These are phyloP conservation scores for Pseudomassariella vexata DNA, from an alignment of 2,329 filamentous ascomycete species.

Conservation along the genomic window DNA sequence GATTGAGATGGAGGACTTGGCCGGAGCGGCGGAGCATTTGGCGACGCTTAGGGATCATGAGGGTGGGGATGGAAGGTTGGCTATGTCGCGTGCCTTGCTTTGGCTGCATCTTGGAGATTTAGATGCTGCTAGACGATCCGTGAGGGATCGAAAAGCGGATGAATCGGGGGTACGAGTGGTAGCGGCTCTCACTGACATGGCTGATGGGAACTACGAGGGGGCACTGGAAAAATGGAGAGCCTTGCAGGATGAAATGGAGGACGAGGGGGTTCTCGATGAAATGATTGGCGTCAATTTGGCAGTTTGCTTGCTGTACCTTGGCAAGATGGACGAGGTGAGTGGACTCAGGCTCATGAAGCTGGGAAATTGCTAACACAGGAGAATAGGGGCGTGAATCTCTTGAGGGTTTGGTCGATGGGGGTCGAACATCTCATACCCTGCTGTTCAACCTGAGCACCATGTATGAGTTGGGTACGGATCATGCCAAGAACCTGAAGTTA, in stretches of 20 bases:
- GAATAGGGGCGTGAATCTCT: constrained; percentile 58
- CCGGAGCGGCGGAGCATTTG: constrained; percentile 72
- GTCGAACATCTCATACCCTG: constrained; percentile 68
- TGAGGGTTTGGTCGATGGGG: constrained; percentile 57
- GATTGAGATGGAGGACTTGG: constrained; percentile 82
- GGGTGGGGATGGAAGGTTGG: constrained; percentile 32
- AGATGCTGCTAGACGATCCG: constrained; percentile 54
- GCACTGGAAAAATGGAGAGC: constrained; percentile 58
- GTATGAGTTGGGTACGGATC: constrained; percentile 86
- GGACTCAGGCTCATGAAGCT: not conserved
- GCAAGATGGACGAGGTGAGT: constrained; percentile 64
- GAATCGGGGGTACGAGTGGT: constrained; percentile 45
- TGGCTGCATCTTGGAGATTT: constrained; percentile 77
- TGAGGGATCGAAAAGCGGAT: constrained; percentile 31
- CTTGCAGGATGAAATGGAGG: constrained; percentile 39
- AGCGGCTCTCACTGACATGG: constrained; percentile 68
- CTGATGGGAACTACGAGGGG: constrained; percentile 64
- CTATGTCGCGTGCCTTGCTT: constrained; percentile 56
- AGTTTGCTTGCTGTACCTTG: constrained; percentile 78
- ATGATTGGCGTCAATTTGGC: constrained; percentile 78
- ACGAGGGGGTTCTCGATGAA: constrained; percentile 44
- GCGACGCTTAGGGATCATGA: constrained; percentile 45
- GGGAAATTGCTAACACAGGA: constrained; percentile 17
- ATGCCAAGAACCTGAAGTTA: constrained; percentile 63
- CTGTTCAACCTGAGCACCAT: constrained; percentile 88